Conservation (phyloP, 2,329 filamentous ascomycete species). For the Fusarium gaditjirri region DNA sequence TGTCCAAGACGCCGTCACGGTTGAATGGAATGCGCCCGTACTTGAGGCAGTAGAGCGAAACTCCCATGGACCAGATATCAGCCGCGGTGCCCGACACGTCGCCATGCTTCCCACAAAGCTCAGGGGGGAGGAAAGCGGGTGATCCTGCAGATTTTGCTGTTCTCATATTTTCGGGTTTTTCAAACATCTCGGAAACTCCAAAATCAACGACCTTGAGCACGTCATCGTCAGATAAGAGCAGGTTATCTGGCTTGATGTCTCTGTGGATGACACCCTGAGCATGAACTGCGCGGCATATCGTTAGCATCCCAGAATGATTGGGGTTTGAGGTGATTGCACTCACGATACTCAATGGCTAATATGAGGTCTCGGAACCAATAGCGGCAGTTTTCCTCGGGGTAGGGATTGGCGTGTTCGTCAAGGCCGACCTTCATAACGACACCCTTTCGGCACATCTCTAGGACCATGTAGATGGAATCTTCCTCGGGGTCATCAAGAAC, state of each 20-base stretch:
- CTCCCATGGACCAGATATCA: constrained; percentile 99
- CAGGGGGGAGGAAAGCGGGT: constrained; percentile 92
- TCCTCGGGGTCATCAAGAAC: constrained; percentile 95
- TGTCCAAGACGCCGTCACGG: constrained; percentile 79
- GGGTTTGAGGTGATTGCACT: constrained; percentile 48
- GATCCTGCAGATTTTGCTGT: constrained; percentile 94
- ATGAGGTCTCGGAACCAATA: constrained; percentile 96
- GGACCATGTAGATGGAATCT: constrained; percentile 97
- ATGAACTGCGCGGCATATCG: constrained; percentile 69
- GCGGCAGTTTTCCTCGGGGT: constrained; percentile 82
- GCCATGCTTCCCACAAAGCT: constrained; percentile 88
- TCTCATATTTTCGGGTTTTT: constrained; percentile 84
- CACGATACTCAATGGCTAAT: constrained; percentile 91
- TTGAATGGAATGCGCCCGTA: constrained; percentile 92
- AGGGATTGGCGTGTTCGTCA: constrained; percentile 84
- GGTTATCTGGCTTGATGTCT: constrained; percentile 98
- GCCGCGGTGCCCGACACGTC: constrained; percentile 89
- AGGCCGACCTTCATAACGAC: constrained; percentile 96
- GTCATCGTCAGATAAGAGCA: constrained; percentile 88
- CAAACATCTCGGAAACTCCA: constrained; percentile 99
- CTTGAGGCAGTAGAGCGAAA: constrained; percentile 90
- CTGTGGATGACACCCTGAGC: constrained; percentile 94
- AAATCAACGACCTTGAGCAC: constrained; percentile 98
- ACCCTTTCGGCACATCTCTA: constrained; percentile 99
- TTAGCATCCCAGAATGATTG: neutral